Conservation (phyloP, 352 stramenopile species). For the Globisporangium orthogonon region DNA sequence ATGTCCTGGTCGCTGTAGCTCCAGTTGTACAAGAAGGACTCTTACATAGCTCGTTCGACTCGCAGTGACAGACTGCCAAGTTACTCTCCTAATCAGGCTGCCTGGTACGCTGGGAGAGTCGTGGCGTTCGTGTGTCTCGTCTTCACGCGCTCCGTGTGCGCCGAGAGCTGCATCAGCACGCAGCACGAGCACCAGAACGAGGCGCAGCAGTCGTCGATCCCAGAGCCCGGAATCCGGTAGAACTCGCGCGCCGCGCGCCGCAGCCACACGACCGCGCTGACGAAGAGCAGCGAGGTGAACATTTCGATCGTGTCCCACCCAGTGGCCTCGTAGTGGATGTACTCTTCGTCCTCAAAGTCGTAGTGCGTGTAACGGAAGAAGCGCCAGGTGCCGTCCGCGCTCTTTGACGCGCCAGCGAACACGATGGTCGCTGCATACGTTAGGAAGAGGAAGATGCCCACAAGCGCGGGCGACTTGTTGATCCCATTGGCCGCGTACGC, state of each 20-base stretch:
- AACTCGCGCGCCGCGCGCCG: neutral
- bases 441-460: neutral
- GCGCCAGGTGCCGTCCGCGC: neutral
- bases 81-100: too few relatives aligned
- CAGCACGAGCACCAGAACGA: constrained; percentile 21
- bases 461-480: neutral
- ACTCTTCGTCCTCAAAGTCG: neutral
- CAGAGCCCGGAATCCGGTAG: constrained; percentile 11
- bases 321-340: neutral
- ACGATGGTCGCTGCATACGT: neutral
- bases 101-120: neutral
- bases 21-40: too few relatives aligned
- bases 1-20: too few relatives aligned
- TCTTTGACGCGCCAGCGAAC: neutral
- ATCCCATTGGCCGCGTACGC: neutral
- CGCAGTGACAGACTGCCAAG: too few relatives aligned
- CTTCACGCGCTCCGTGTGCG: constrained; percentile 15
- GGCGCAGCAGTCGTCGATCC: constrained; percentile 9
- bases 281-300: neutral
- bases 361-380: neutral
- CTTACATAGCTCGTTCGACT: too few relatives aligned
- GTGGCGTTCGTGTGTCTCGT: constrained; percentile 3
- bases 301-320: neutral
- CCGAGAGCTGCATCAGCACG: constrained; percentile 19
- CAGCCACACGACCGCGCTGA: neutral